Conservation (phyloP, 352 stramenopile genomes). For the Pythium myriotylum region DNA sequence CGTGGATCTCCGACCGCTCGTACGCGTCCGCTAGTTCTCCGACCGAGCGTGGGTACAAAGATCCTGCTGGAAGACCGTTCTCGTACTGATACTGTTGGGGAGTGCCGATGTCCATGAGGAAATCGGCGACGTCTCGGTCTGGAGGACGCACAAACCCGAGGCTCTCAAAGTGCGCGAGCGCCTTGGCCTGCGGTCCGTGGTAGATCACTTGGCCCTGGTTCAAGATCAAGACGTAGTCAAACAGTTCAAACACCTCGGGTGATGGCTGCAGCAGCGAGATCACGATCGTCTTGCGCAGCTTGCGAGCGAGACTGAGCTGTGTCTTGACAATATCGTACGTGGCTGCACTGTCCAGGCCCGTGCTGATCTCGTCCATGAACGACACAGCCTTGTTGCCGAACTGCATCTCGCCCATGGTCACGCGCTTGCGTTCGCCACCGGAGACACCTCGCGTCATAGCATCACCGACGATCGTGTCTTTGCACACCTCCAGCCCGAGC, state of each 20-base stretch:
- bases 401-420: conserved; percentile 44
- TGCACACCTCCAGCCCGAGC: not conserved
- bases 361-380: conserved; percentile 89
- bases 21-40: conserved; percentile 45
- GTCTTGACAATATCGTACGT: conserved; percentile 89
- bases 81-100: conserved; percentile 38
- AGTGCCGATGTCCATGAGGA: conserved; percentile 49
- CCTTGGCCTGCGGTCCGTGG: conserved; percentile 40
- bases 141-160: conserved; percentile 43
- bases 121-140: conserved; percentile 50
- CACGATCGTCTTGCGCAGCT: conserved; percentile 45
- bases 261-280: conserved; percentile 55
- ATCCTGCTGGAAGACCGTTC: not conserved
- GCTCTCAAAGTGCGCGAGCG: conserved; percentile 36
- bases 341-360: conserved; percentile 85
- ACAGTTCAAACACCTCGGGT: conserved; percentile 50
- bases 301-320: too few species aligned
- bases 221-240: conserved; percentile 55
- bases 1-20: conserved; percentile 39
- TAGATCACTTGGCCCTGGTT: conserved; percentile 59
- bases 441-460: conserved; percentile 47
- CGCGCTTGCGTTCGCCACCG: conserved; percentile 49
- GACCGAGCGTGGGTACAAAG: conserved; percentile 2
- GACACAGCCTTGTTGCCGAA: too few species aligned
- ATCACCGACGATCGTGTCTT: conserved; percentile 47